Base-by-base conservation (phyloP, 768 basidiomycete species). In the Xerocomellus dryophilus region DNA sequence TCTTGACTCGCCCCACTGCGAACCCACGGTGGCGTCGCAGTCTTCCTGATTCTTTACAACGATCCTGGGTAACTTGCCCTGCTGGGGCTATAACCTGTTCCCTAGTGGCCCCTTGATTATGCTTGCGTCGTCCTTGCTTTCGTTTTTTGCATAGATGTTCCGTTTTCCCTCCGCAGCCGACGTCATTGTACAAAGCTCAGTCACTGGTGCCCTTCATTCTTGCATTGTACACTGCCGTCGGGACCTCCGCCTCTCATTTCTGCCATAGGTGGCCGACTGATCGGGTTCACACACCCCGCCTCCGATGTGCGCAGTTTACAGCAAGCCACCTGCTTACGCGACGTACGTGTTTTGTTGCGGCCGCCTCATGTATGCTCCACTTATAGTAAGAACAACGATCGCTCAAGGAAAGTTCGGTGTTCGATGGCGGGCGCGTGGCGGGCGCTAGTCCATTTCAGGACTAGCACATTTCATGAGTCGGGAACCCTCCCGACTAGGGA, bases 291-390 rank as follows among this genome's bases (percentile, higher is more conserved):
- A n/a, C n/a, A n/a, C n/a, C n/a, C n/a, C n/a, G n/a, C n/a, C n/a
- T 40, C 25, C 38, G 38, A 18, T 34, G 32, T 18, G 48, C 47
- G 27, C 7, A 7, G 2, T 32, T 9, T 59, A 70, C 66, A 70
- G 66, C 68, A 68, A 61, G 43, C 43, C 15, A 3, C 18, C 21
- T 40, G 36, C 47, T 53, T 47, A 56, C 51, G 43, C 18, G 20
- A 20, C 40, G 29, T 12, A 20, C 40, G 29, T 12, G 1, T 20
- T 32, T 47, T 32, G 44, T 54, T 34, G 45, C 35, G 9, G 10
- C n/a, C 36, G 45, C 51, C 51, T 50, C 53, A 36, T 57, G 56
- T 39, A 10, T 8, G 21, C 35, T 29, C 23, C 7, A 9, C 35
- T 15, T n/a, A n/a, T 29, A 17, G 3, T 6, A 23, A 18, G 9